Evolutionary conservation across 257 asterid species (phyloP), one percentile per base, ranked within the genome.

Genomic region (Fraxinus quadrangulata): DNA sequence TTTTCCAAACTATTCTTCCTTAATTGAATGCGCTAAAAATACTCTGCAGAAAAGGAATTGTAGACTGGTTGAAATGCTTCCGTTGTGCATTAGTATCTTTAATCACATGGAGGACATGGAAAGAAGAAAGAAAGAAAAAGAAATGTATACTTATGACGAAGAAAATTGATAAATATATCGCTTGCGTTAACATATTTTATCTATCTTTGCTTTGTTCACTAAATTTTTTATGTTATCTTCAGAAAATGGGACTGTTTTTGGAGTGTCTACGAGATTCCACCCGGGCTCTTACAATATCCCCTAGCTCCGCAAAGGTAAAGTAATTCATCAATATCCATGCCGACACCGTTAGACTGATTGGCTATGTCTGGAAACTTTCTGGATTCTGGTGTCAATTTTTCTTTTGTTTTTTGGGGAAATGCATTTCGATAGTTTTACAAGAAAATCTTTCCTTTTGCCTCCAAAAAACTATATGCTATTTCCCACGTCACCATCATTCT

Each of bases 251-350:
- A 79, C 85, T 87, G 21, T 81, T 82, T 74, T 34, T 75, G 78
- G 97, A 90, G 85, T 89, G 96, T 82, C 74, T 88, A 71, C 92
- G 91, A 79, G 99, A 95, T 85, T 84, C 93, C 85, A 84, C 69
- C 67, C 83, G 97, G 72, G 89, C 97, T 82, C 90, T 95, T 80
- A 81, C 73, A 45, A 69, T 86, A 59, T 88, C 72, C 81, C 94
- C 99, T 13, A 81, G 79, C 70, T 91, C 92, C 83, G 89, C 96
- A 6, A 95, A 95, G 98, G 99, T 93, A 79, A 74, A 78, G 63
- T 71, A 11, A 12, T 77, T 66, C 75, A 3, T 79, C 66, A 70
- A 36, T 5, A 33, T 73, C 72, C 63, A 54, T 31, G 67, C 17
- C 73, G 56, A 21, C 14, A 4, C 72, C 51, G 40, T 69, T 76